These are phyloP conservation scores for Dothideomycetes sp. DNA, from an alignment of 2,329 filamentous ascomycete genomes.

Conservation along the genomic window DNA sequence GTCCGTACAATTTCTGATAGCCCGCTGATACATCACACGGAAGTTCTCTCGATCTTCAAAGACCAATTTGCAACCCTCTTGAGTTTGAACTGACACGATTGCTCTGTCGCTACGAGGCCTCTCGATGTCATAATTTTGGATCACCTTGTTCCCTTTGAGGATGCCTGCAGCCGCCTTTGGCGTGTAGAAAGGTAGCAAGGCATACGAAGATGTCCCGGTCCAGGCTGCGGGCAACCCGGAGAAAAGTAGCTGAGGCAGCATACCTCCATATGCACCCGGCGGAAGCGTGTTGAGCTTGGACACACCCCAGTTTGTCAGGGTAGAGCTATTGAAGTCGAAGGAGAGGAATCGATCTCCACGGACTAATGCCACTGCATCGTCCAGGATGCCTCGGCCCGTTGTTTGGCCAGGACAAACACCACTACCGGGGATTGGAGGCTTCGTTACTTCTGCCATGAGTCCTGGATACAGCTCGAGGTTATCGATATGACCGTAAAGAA, in stretches of 20 bases:
- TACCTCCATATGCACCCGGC: constrained; percentile 35
- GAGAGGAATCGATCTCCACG: constrained; percentile 36
- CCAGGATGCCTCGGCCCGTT: constrained; percentile 34
- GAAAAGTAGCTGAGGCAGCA: constrained; percentile 34
- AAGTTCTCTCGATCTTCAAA: constrained; percentile 40
- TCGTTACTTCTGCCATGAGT: constrained; percentile 44
- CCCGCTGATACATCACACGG: constrained; percentile 35
- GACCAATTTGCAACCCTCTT: constrained; percentile 38
- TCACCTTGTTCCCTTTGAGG: constrained; percentile 33
- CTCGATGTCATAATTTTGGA: constrained; percentile 35
- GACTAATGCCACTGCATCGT: constrained; percentile 37
- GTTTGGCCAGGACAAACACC: constrained; percentile 37
- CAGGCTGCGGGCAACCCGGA: constrained; percentile 36
- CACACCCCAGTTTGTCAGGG: constrained; percentile 41
- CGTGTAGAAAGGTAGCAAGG: constrained; percentile 40
- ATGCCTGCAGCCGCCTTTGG: constrained; percentile 37
- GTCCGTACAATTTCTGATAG: constrained; percentile 29
- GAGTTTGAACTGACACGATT: constrained; percentile 38
- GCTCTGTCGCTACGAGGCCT: constrained; percentile 30
- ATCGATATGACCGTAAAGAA: constrained; percentile 39
- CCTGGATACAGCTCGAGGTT: constrained; percentile 50
- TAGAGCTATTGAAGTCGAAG: constrained; percentile 38
- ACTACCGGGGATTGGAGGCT: constrained; percentile 37
- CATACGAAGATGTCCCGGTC: constrained; percentile 39
- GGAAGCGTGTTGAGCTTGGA: constrained; percentile 27